Evolutionary conservation across 2,329 filamentous ascomycete genomes (phyloP).

Genomic region (Calycina herbarum): DNA sequence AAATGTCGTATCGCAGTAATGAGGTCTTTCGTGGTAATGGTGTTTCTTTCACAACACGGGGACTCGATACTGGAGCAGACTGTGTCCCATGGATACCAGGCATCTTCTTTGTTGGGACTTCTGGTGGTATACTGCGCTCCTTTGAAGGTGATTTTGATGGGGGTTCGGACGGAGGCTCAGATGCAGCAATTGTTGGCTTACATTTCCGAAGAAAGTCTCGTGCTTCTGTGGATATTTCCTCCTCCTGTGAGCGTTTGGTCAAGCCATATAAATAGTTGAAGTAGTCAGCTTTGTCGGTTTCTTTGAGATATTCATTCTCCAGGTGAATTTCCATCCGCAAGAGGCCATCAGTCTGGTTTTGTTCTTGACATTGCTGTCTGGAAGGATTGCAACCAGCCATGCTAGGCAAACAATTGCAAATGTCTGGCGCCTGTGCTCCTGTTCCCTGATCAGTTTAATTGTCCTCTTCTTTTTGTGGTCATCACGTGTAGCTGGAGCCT

Average conservation of each 20-base stretch:
- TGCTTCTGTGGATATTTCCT: neutral
- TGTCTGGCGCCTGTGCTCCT: neutral
- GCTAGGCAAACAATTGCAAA: neutral
- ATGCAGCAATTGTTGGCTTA: neutral
- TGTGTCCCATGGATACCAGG: conserved; percentile 27
- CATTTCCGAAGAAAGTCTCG: neutral
- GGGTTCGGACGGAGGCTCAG: neutral
- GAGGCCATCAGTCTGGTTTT: neutral
- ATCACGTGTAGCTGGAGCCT: neutral
- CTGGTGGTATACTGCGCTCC: neutral
- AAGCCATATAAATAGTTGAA: neutral
- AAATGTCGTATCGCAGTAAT: conserved; percentile 28
- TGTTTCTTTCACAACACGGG: conserved; percentile 20
- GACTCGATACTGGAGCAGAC: conserved; percentile 27
- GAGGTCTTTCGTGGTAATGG: conserved; percentile 20
- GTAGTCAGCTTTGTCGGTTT: neutral
- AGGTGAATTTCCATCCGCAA: neutral
- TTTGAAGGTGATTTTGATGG: neutral
- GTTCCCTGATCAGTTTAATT: neutral
- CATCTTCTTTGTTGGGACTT: conserved; percentile 20
- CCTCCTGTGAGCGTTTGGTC: neutral
- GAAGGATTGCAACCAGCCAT: neutral
- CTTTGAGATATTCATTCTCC: neutral
- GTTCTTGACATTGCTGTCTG: neutral
- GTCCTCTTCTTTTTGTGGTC: neutral